phyloP scores from a whole-genome alignment of 2,329 filamentous ascomycete species.

The Monosporascus cannonballus region DNA sequence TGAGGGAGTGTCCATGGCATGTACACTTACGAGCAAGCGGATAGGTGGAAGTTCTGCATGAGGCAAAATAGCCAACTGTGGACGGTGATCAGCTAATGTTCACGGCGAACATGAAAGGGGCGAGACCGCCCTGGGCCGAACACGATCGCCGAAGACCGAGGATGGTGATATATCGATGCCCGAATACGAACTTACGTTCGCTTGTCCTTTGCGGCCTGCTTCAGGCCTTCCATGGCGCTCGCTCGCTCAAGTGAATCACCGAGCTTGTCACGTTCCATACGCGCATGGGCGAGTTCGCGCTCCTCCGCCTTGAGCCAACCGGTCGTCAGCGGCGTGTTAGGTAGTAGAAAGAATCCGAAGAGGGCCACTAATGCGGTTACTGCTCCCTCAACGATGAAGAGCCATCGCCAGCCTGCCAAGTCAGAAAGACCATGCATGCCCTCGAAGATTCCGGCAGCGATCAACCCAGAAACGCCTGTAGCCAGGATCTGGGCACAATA shows the following conservation, averaged over 20 bases:
- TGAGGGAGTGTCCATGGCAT: too few species aligned
- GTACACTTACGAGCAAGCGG: constrained; percentile 27
- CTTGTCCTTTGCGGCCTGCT: constrained; percentile 42
- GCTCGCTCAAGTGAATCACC: constrained; percentile 33
- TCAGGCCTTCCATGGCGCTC: constrained; percentile 40
- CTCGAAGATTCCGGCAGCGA: constrained; percentile 50
- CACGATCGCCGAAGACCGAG: too few species aligned
- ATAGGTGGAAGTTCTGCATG: constrained; percentile 51
- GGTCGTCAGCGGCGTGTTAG: constrained; percentile 33
- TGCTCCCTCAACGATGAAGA: constrained; percentile 53
- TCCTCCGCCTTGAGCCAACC: constrained; percentile 41
- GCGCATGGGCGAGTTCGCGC: constrained; percentile 38
- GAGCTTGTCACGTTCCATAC: constrained; percentile 46
- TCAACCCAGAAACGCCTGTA: constrained; percentile 49
- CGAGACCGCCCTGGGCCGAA: too few species aligned
- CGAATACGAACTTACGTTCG: constrained; percentile 24
- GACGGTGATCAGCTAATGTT: too few species aligned
- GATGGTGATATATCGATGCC: too few species aligned
- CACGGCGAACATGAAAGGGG: too few species aligned
- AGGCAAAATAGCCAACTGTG: constrained; percentile 41
- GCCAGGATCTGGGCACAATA: constrained; percentile 32
- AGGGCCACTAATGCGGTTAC: constrained; percentile 56
- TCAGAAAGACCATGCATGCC: constrained; percentile 50
- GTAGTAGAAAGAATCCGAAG: constrained; percentile 50
- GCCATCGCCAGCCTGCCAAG: constrained; percentile 39